Evolutionary conservation across 495 filamentous ascomycete species (phyloP).

Genomic region (Hypoxylon intermedium): DNA sequence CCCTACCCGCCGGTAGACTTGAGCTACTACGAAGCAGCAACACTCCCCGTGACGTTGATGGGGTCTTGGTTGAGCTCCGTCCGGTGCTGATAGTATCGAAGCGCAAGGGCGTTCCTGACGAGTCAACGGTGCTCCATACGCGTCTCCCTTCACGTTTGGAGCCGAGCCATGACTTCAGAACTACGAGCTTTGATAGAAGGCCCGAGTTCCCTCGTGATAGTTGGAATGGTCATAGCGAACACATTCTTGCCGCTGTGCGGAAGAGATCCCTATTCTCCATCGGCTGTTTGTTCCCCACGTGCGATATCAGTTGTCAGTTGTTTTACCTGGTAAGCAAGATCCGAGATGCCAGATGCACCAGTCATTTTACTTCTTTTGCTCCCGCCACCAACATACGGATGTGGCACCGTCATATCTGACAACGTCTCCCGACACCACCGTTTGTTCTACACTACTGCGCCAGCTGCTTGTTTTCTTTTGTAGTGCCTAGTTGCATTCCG

Average conservation of each 20-base stretch:
- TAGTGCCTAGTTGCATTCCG: constrained; percentile 34
- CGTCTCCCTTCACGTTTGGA: constrained; percentile 26
- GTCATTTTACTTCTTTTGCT: constrained; percentile 23
- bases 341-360: constrained; percentile 20
- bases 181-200: constrained; percentile 27
- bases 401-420: constrained; percentile 24
- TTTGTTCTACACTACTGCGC: constrained; percentile 25
- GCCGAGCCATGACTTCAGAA: constrained; percentile 29
- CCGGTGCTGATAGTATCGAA: neutral
- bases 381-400: constrained; percentile 39
- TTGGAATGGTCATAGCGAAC: constrained; percentile 42
- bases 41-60: too few species aligned
- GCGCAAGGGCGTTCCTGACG: constrained; percentile 27
- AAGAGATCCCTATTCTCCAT: constrained; percentile 21
- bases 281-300: constrained; percentile 18
- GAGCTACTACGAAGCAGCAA: constrained; percentile 1
- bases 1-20: too few species aligned
- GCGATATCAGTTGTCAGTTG: constrained; percentile 13
- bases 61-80: too few species aligned
- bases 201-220: constrained; percentile 38
- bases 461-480: constrained; percentile 19
- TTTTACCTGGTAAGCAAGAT: constrained; percentile 14
- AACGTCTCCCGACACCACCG: constrained; percentile 24
- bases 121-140: constrained; percentile 15
- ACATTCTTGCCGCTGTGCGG: constrained; percentile 39